Evolutionary conservation across 768 basidiomycete species (phyloP).

Genomic region (Tylopilus plumbeoviolaceoides): DNA sequence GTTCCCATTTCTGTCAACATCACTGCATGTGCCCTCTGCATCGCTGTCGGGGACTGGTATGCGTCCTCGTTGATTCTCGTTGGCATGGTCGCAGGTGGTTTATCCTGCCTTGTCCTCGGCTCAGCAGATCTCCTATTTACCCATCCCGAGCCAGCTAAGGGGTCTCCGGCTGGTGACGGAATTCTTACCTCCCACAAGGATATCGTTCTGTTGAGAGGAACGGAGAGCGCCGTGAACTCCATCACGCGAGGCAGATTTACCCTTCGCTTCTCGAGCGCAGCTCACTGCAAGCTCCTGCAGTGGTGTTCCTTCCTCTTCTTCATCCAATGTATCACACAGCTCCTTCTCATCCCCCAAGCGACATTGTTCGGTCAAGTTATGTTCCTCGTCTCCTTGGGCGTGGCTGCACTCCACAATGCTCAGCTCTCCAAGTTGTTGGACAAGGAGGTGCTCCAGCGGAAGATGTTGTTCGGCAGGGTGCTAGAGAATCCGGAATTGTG

Average conservation of each 20-base stretch:
- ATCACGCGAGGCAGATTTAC: neutral
- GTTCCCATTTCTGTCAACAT: neutral
- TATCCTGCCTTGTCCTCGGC: neutral
- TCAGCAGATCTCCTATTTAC: neutral
- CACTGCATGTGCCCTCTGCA: neutral
- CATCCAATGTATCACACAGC: neutral
- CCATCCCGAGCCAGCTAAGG: neutral
- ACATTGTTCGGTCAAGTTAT: neutral
- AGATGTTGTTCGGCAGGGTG: neutral
- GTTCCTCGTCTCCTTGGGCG: neutral
- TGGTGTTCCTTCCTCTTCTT: neutral
- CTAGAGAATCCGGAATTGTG: neutral
- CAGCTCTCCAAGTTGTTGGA: neutral
- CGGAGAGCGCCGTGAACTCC: neutral
- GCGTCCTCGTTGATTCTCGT: neutral
- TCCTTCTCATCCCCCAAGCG: neutral
- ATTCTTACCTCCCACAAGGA: neutral
- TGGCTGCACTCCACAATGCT: neutral
- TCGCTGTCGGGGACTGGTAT: neutral
- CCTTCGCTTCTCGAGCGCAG: neutral
- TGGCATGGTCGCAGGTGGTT: neutral
- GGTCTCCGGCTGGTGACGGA: neutral
- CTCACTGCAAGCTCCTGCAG: neutral
- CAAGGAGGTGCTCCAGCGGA: neutral
- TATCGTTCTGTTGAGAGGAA: neutral